phyloP scores from a whole-genome alignment of 2,329 filamentous ascomycete genomes.

The Sporothrix pallida region DNA sequence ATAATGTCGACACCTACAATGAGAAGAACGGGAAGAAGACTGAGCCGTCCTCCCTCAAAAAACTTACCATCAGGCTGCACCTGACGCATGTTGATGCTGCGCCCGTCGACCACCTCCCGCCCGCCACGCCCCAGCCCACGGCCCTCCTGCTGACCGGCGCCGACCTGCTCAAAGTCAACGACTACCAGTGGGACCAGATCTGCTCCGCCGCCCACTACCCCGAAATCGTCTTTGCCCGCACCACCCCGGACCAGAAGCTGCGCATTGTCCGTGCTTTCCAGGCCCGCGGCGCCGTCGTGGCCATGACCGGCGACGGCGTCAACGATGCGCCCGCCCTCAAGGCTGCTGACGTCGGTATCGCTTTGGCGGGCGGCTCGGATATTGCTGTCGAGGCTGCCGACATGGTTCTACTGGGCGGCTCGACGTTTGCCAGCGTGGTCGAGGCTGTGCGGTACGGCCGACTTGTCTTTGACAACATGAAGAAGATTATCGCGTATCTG shows the following conservation, averaged over 20 bases:
- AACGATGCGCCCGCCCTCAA: constrained; percentile 76
- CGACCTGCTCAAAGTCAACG: constrained; percentile 68
- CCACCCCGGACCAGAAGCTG: constrained; percentile 79
- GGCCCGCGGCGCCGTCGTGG: constrained; percentile 69
- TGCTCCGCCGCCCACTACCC: constrained; percentile 56
- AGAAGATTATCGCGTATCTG: constrained; percentile 53
- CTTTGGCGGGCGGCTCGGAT: constrained; percentile 60
- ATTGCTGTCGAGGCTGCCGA: constrained; percentile 69
- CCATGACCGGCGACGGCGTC: constrained; percentile 79
- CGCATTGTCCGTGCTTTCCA: constrained; percentile 75
- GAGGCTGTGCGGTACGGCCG: constrained; percentile 62
- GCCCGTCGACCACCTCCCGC: not conserved
- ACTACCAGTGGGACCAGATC: constrained; percentile 71
- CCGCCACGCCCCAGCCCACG: not conserved
- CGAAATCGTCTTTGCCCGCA: constrained; percentile 77
- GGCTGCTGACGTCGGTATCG: constrained; percentile 75
- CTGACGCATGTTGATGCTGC: not conserved
- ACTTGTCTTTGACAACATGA: constrained; percentile 51
- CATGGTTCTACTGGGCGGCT: constrained; percentile 65
- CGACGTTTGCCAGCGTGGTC: constrained; percentile 71
- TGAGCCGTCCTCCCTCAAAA: not conserved
- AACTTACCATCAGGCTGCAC: not conserved
- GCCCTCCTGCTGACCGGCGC: constrained; percentile 61
- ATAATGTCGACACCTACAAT: not conserved
- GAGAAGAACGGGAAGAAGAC: not conserved